Base-by-base conservation (phyloP, 1,139 yeast genomes). In the Hyphopichia buzzinii region DNA sequence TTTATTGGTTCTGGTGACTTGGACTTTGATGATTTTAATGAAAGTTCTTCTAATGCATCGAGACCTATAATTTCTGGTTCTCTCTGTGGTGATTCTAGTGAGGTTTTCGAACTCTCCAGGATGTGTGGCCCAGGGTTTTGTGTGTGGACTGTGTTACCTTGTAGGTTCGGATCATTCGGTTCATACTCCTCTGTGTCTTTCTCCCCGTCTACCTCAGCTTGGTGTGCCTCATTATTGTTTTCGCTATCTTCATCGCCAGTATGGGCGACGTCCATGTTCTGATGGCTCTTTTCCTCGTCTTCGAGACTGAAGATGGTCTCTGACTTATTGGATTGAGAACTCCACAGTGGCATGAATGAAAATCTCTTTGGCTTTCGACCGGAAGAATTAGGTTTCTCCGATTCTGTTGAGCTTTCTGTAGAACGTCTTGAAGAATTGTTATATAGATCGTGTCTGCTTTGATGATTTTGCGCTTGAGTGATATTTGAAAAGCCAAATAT, bases 401-500 rank as follows among this genome's bases (percentile, higher is more conserved):
- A 13, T 17, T 11, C 14, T n/a, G n/a, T n/a, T 10, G 27, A 14
- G 7, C 6, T 19, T 8, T 12, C 27, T 4, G 25, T 32, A 17
- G 24, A 29, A 6, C 13, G 30, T n/a, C 24, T 30, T 21, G 33
- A 14, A 8, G 33, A 28, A 4, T 29, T n/a, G 13, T 16, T 15
- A 24, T 30, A 21, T 8, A 19, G 15, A 7, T 34, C 28, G 30
- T 34, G 14, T 4, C 30, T 17, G 26, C 29, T 29, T 32, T 32
- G 32, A 17, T 26, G 31, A 24, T 34, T 31, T 13, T 43, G 23
- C 26, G 30, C 15, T 3, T 8, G 24, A 13, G 10, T 31, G 24
- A 44, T 25, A 35, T 37, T 33, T 3, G 38, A 35, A 30, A 55
- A 48, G 4, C 61, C 62, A 45, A 64, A 64, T 4, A 64, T 44